These are phyloP conservation scores for Hyaloscypha finlandica DNA, from an alignment of 495 filamentous ascomycete species.

Conservation along the genomic window DNA sequence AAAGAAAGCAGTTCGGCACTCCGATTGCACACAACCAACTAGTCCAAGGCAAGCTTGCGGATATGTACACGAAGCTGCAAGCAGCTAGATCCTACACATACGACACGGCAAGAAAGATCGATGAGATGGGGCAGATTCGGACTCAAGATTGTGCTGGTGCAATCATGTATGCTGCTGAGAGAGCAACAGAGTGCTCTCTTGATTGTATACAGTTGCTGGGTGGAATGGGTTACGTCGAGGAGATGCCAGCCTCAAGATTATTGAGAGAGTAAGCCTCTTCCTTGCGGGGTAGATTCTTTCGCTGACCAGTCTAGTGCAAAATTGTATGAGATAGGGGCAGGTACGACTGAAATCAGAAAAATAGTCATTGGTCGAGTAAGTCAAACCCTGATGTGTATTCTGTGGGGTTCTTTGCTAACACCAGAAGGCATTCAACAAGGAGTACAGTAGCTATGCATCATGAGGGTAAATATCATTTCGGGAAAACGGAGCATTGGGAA, in stretches of 20 bases:
- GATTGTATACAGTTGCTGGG: conserved; percentile 95
- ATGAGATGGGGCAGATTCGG: conserved; percentile 66
- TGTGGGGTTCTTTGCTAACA: conserved; percentile 2
- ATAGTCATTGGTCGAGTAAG: conserved; percentile 83
- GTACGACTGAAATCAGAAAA: conserved; percentile 88
- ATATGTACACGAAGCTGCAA: conserved; percentile 95
- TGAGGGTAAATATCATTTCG: not conserved
- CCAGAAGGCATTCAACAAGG: conserved; percentile 76
- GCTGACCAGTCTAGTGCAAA: conserved; percentile 44
- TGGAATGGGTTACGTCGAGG: conserved; percentile 95
- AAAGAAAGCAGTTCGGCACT: conserved; percentile 81
- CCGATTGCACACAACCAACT: conserved; percentile 94
- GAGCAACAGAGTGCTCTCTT: conserved; percentile 83
- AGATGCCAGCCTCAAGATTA: conserved; percentile 85
- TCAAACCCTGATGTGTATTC: not conserved
- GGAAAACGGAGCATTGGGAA: not conserved
- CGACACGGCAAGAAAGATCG: conserved; percentile 71
- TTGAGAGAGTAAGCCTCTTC: conserved; percentile 63
- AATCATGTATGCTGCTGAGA: conserved; percentile 92
- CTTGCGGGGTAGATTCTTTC: not conserved
- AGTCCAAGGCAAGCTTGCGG: conserved; percentile 89
- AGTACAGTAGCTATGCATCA: conserved; percentile 56
- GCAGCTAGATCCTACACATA: conserved; percentile 81
- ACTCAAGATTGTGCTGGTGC: conserved; percentile 95
- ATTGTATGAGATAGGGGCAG: conserved; percentile 96